Percentiles rank a stretch among this genome's conserved stretches.
phyloP scores from a whole-genome alignment of 352 stramenopile genomes.

The Phytophthora cajani region DNA sequence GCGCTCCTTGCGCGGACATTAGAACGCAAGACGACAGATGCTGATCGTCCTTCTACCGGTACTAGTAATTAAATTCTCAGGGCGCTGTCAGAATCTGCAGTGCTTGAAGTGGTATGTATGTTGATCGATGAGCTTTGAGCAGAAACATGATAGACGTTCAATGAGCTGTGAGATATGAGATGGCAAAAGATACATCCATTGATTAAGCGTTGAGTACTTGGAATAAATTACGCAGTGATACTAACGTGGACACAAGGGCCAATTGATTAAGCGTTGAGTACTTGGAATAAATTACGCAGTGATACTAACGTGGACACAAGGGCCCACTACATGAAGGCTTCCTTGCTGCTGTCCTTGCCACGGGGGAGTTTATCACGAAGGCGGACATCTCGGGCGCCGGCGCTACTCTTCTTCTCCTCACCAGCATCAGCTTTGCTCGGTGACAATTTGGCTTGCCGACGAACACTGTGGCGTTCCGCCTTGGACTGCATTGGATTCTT shows the following conservation, averaged over 20 bases:
- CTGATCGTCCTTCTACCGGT: slow-evolving; percentile 23
- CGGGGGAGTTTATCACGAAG: slow-evolving; percentile 4
- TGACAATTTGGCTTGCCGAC: slow-evolving; percentile 1
- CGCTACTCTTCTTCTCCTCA: slow-evolving; percentile 12
- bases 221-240: slow-evolving; percentile 7
- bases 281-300: slow-evolving; percentile 6
- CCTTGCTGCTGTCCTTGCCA: slow-evolving; percentile 8
- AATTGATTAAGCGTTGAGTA: slow-evolving; percentile 1
- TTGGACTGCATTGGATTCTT: slow-evolving; percentile 9
- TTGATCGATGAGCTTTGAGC: background rate
- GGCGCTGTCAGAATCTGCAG: background rate
- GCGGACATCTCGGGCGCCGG: slow-evolving; percentile 5
- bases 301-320: background rate
- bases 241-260: background rate
- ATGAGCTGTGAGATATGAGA: no score
- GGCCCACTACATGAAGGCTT: background rate
- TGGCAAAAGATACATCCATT: background rate
- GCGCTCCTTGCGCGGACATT: slow-evolving; percentile 80
- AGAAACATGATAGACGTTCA: background rate
- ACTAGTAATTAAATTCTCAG: slow-evolving; percentile 31
- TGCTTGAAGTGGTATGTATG: background rate
- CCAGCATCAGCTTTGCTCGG: background rate
- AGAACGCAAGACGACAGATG: slow-evolving; percentile 51
- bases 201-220: background rate
- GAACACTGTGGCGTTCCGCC: background rate